Conservation (phyloP, 1,284 basidiomycete species). For the Cutaneotrichosporon sp. region DNA sequence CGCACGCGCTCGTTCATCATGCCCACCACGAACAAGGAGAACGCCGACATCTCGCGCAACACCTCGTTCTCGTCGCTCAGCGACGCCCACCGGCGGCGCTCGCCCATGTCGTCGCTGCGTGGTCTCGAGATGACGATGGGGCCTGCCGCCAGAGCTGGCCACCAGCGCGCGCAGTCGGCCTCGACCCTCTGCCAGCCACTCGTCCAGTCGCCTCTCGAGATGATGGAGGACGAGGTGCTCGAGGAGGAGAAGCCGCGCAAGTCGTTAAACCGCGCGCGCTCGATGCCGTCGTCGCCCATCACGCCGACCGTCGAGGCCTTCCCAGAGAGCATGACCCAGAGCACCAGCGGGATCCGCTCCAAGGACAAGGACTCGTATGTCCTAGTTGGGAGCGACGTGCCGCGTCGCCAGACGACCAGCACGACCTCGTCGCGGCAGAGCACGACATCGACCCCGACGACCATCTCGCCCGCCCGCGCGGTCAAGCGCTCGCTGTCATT, state of each 20-base stretch:
- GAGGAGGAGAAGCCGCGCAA: not conserved
- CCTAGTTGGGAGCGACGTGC: not conserved
- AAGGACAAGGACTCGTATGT: not conserved
- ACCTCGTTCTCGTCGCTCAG: slow-evolving; percentile 17
- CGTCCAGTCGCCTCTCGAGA: slow-evolving; percentile 3
- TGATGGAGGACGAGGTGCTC: not conserved
- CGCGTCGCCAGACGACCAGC: not conserved
- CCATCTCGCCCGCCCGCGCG: not conserved
- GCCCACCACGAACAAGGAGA: not conserved
- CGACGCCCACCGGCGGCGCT: slow-evolving; percentile 6
- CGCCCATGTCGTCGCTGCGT: slow-evolving; percentile 1
- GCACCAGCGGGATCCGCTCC: too few relatives aligned
- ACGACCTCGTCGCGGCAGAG: not conserved
- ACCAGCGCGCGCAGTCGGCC: slow-evolving; percentile 6
- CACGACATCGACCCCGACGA: not conserved
- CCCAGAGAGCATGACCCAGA: not conserved
- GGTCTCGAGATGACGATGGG: slow-evolving; percentile 13
- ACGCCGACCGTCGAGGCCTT: not conserved
- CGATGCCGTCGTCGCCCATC: slow-evolving; percentile 6
- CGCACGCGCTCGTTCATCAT: slow-evolving; percentile 5
- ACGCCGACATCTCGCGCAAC: slow-evolving; percentile 16
- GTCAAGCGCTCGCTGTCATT: slow-evolving; percentile 17
- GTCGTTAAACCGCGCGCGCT: slow-evolving; percentile 5
- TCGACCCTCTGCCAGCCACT: not conserved
- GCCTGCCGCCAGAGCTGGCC: not conserved